A percentile compares a stretch with the other conserved stretches of the same genome.
phyloP scores from a whole-genome alignment of 2,329 filamentous ascomycete species.

The Diaporthe longicolla region DNA sequence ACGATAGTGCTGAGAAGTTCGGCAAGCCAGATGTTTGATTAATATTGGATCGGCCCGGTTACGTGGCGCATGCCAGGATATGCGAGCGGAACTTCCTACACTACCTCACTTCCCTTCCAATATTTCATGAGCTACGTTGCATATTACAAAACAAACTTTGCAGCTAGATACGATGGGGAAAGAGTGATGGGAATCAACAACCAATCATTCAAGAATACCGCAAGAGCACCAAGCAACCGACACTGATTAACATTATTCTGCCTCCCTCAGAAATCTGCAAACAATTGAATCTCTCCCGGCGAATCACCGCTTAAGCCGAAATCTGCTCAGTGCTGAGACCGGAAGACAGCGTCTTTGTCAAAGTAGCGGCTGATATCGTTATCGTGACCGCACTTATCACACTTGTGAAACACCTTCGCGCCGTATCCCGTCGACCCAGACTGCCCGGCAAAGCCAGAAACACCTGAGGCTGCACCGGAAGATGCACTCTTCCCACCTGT shows the following conservation, averaged over 20 bases:
- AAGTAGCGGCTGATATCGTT: conserved; percentile 47
- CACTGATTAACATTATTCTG: too few relatives aligned
- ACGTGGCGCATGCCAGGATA: too few relatives aligned
- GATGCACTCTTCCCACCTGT: background rate
- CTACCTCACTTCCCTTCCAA: too few relatives aligned
- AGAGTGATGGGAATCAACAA: background rate
- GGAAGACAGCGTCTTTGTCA: conserved; percentile 41
- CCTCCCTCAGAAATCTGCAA: background rate
- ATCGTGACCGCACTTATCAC: conserved; percentile 44
- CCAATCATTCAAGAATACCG: too few relatives aligned
- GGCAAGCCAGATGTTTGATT: background rate
- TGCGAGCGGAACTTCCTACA: too few relatives aligned
- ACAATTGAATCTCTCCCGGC: too few relatives aligned
- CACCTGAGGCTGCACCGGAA: background rate
- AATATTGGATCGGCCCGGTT: background rate
- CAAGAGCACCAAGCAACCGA: background rate
- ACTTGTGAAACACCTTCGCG: conserved; percentile 44
- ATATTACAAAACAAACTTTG: background rate
- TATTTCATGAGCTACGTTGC: background rate
- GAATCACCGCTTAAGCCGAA: too few relatives aligned
- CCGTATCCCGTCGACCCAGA: conserved; percentile 37
- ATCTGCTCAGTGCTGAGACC: background rate
- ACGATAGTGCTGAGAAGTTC: conserved; percentile 12
- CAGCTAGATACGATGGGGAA: background rate
- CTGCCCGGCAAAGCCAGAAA: conserved; percentile 13